Evolutionary conservation across 1,139 yeast genomes (phyloP), one percentile per base, ranked within the genome.

Genomic region (Pichia sp.): DNA sequence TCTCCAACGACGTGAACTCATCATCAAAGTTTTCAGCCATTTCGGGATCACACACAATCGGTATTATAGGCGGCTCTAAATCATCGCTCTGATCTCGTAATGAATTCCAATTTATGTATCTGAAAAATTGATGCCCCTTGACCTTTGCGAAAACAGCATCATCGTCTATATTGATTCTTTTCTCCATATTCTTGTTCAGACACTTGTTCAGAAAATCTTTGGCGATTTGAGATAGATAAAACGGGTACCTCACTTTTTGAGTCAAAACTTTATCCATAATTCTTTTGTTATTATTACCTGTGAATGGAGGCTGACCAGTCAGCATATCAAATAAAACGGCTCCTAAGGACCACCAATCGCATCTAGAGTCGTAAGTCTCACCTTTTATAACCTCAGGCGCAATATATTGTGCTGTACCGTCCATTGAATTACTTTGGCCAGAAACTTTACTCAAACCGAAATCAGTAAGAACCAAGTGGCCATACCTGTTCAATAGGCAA

Each of bases 341-440:
- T 0, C 99, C 99, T 36, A 93, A 75, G 0, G 64, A 61, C 95
- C 98, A 93, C 96, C 97, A 93, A 68, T 93, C 99, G 38, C 95
- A 97, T 26, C 85, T 80, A 59, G 84, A 87, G 64, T 89, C 95
- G 68, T 93, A 93, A 5, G 84, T 82, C 61, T 85, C 83, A 26
- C 96, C 97, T 57, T 79, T 82, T 32, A 93, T 75, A 32, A 93
- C 87, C 68, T 93, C 99, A 1, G 99, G 99, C 0, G 99, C 98
- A 88, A 92, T 90, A 67, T 90, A 92, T 69, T 90, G 97, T 0
- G 96, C 95, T 0, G 97, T 92, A 0, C 99, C 99, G 45, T 90
- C 86, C 68, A 92, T 79, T 2, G 97, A 85, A 63, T 80, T 85
- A 66, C 80, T 84, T 51, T 55, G 69, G 38, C 57, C 61, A 2